Evolutionary conservation across 2,329 filamentous ascomycete genomes (phyloP), one percentile per base, ranked within the genome.

Genomic region (Diaporthe amygdali): DNA sequence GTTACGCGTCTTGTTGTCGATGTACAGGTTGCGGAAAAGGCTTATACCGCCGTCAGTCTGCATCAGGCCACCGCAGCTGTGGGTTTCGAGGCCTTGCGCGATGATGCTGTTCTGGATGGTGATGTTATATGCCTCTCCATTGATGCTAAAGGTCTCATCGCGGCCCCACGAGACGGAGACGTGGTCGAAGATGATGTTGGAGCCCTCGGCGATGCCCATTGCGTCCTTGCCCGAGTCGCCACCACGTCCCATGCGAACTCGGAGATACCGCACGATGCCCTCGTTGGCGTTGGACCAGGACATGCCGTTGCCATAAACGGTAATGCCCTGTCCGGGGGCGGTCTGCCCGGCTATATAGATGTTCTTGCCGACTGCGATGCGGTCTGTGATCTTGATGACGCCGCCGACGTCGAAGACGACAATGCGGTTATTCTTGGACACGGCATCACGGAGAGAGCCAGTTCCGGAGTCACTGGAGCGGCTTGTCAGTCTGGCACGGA

Each of bases 171-270:
- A 82, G 20, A 86, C 83, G 25, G 83, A 85, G 39, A 88, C 79
- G 72, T 89, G 88, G 75, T 89, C 87, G 74, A 89, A 87, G 55
- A 89, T 89, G 80, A 89, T 87, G 73, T 84, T 86, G 39, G 79
- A 78, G 9, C 86, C 86, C 10, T 86, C 82, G 6, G 86, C 87
- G 69, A 90, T 88, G 22, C 82, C 84, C 51, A 88, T 82, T 2
- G 82, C 87, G 71, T 88, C 86, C 75, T 90, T 89, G 9, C 86
- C 86, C 3, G 82, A 83, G n/a, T 79, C 80, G 5, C 86, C 86
- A 8, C 81, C 78, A 61, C 82, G 85, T 41, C 87, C 87, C 85
- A 88, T 88, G 32, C 86, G 84, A 68, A 89, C 84, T 22, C 86
- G 83, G 25, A 89, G 82, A 76, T 89, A 88, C n/a, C 87, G 83